Percentiles rank a stretch among this genome's conserved stretches.
phyloP scores from a whole-genome alignment of 129 eudicot genomes.

The Lactuca sativa region DNA sequence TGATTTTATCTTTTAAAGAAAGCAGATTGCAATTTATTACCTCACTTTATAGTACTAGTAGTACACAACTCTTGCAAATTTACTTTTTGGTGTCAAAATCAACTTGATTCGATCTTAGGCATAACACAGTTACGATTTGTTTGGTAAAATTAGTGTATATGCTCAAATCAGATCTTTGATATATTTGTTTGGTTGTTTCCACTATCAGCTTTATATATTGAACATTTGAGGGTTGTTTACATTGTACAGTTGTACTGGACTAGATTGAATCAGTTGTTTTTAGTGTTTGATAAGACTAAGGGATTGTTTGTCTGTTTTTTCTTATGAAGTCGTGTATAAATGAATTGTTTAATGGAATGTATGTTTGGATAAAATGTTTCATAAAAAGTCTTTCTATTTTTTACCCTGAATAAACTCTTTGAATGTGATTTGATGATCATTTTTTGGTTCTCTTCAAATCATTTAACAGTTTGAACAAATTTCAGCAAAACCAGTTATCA shows the following conservation, averaged over 20 bases:
- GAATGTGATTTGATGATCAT: neutral
- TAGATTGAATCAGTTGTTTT: no score
- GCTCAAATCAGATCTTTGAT: neutral
- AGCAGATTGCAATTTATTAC: slow-evolving; percentile 19
- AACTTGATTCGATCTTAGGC: slow-evolving; percentile 1
- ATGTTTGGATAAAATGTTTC: neutral
- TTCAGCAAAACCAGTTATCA: neutral
- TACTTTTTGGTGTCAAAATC: neutral
- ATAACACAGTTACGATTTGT: neutral
- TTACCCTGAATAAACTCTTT: neutral
- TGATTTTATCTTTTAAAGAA: slow-evolving; percentile 22
- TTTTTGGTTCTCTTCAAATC: neutral
- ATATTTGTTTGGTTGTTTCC: neutral
- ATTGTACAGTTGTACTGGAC: no score
- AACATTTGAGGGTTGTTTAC: neutral
- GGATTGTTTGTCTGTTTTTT: no score
- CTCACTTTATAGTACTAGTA: slow-evolving; percentile 1
- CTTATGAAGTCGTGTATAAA: neutral
- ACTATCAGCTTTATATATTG: neutral
- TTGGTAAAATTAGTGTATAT: neutral
- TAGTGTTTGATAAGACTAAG: no score
- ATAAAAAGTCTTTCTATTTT: no score
- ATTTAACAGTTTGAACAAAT: neutral
- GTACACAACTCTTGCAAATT: slow-evolving; percentile 1
- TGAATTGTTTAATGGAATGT: neutral